Percentiles rank a stretch among this genome's conserved stretches.
phyloP scores from a whole-genome alignment of 345 rosid genomes.

The Noccaea bulbosa region DNA sequence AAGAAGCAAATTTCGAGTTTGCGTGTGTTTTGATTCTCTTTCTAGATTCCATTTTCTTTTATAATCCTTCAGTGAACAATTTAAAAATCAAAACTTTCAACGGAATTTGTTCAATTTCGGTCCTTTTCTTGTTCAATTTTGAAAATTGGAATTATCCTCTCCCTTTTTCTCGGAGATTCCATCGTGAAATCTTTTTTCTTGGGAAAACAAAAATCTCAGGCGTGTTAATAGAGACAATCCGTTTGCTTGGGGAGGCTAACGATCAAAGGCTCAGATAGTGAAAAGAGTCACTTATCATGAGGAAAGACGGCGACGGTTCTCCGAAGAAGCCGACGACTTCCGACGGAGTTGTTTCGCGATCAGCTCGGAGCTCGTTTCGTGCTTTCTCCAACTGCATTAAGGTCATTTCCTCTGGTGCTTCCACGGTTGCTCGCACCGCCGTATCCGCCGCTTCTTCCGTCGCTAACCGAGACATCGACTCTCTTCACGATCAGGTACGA shows the following conservation, averaged over 20 bases:
- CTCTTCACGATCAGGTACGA: conserved; percentile 70
- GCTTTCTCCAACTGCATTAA: conserved; percentile 72
- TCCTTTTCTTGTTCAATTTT: conserved; percentile 1
- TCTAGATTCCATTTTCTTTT: conserved; percentile 36
- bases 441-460: conserved; percentile 77
- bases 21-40: conserved; percentile 34
- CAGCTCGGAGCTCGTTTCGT: conserved; percentile 77
- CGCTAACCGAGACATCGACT: conserved; percentile 66
- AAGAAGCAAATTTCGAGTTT: conserved; percentile 26
- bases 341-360: conserved; percentile 51
- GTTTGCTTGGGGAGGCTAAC: conserved; percentile 27
- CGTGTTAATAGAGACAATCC: background rate
- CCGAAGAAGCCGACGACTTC: conserved; percentile 43
- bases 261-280: conserved; percentile 17
- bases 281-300: conserved; percentile 51
- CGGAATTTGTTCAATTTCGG: conserved; percentile 13
- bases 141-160: background rate
- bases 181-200: conserved; percentile 26
- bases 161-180: conserved; percentile 21
- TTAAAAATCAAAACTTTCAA: background rate
- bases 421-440: conserved; percentile 87
- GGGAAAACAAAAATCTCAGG: conserved; percentile 9
- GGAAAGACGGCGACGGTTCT: conserved; percentile 62
- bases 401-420: conserved; percentile 89
- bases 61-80: background rate